Base-by-base conservation (phyloP, 140 eudicot species). In the Erigeron philadelphicus region DNA sequence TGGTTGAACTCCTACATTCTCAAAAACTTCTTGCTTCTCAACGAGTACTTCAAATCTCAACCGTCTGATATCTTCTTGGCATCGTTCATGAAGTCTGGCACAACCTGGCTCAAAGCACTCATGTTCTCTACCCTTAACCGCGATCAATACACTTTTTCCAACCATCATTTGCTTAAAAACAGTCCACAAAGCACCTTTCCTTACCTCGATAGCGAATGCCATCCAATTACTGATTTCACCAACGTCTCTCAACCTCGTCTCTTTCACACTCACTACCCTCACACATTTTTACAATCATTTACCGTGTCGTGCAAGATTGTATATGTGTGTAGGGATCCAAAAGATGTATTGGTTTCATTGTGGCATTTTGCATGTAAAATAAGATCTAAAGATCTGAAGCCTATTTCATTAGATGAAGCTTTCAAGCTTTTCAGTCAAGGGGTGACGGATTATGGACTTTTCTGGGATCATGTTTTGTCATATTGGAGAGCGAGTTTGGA, bases 61-160 rank as follows among this genome's bases (percentile, higher is more conserved):
- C 75, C 76, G 1, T 7, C 61, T 0, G 83, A 81, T 21, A 65
- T 78, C 35, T 64, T 78, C 19, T 52, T 82, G 3, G 78, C 72
- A 13, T 64, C 68, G n/a, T 64, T 45, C 44, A 60, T 74, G 18
- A 82, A 78, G 42, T 57, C 67, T 8, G 86, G 86, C 15, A 78
- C 86, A 6, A 82, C 86, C 5, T 82, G 86, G 81, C 62, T 82
- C 0, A 71, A 75, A 40, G 82, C 82, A 9, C 74, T 76, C 54
- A 12, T 74, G 21, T 77, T 77, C 57, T 53, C 82, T 18, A 73
- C 50, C 46, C 15, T 58, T 7, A 81, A 73, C 79, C 62, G 62
- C 53, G 48, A 64, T 8, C 17, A 11, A 11, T 72, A 60, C 55
- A 57, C 44, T 23, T 11, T 71, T 45, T 62, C 64, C 50, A 48